Base-by-base conservation (phyloP, 371 early-diverging fungal species). In the Mucor plumbeus region DNA sequence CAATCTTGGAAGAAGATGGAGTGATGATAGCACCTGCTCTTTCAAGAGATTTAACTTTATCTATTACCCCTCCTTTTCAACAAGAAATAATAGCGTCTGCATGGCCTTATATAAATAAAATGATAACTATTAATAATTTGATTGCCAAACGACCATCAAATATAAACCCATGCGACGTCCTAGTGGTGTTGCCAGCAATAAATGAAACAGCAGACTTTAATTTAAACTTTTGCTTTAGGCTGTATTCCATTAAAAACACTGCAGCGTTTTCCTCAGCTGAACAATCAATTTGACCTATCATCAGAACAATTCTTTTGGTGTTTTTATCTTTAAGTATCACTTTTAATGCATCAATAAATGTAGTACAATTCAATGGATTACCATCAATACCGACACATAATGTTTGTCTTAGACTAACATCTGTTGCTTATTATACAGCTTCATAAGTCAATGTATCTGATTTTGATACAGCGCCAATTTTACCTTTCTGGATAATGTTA, bases 151-250 rank as follows among this genome's bases (percentile, higher is more conserved):
- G 3, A 21, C 6, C 9, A 48, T 48, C 48, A 48, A 48, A 10
- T 9, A 10, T 8, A 21, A 19, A 50, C 50, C 50, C 50, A 50
- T 50, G 4, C 50, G 50, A 10, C 50, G 50, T 7, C 50, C 50
- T 26, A 26, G 50, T 11, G 50, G 50, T 13, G 50, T 26, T 1
- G 26, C 50, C 50, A 26, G 50, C 50, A 50, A 50, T 50, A 5
- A 50, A 50, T 9, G 50, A 50, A 50, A 50, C 50, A 50, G 26
- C 50, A 9, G 50, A 26, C 50, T 50, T 50, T 50, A 26, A 26
- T 26, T 21, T 50, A 26, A 21, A 50, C 5, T 50, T 26, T n/a
- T 50, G 50, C 26, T 50, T 50, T 11, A 50, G 19, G 21, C 26
- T 50, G 50, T 50, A 50, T 17, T 50, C 50, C 11, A 26, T 50